Conservation (phyloP, 495 filamentous ascomycete genomes). For the Aspergillus conjunctus region DNA sequence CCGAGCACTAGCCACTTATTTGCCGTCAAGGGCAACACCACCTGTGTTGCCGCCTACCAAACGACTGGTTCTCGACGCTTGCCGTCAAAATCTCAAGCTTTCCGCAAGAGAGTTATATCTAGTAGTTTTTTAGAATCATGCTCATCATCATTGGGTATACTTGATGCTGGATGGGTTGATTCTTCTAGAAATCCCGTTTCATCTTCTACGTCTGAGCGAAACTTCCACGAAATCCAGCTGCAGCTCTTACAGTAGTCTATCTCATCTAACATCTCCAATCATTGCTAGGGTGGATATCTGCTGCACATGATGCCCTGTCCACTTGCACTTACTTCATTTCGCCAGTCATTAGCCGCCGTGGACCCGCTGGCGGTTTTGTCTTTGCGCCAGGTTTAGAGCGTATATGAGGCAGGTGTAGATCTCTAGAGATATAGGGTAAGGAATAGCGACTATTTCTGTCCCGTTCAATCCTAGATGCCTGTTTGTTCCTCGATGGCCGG, state of each 20-base stretch:
- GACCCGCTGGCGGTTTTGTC: background rate
- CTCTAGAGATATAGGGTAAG: background rate
- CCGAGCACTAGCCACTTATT: too few species aligned
- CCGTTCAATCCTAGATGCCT: background rate
- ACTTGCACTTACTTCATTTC: background rate
- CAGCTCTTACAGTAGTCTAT: background rate
- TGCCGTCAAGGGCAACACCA: too few species aligned
- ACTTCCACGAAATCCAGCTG: background rate
- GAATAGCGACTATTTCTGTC: background rate
- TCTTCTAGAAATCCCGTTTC: background rate
- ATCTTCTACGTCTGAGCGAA: background rate
- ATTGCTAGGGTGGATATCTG: too few species aligned
- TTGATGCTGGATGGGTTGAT: background rate
- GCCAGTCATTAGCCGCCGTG: constrained; percentile 18
- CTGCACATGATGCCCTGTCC: too few species aligned
- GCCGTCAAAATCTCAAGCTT: background rate
- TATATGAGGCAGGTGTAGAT: background rate
- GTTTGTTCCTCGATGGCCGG: too few species aligned
- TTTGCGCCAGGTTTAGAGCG: background rate
- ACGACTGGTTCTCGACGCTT: background rate
- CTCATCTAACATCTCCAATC: too few species aligned
- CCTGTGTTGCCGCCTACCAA: too few species aligned
- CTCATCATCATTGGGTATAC: background rate
- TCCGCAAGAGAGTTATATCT: background rate
- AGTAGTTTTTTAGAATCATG: background rate